These are phyloP conservation scores for Chaetomiaceae sp. DNA, from an alignment of 2,329 filamentous ascomycete species.

Conservation along the genomic window DNA sequence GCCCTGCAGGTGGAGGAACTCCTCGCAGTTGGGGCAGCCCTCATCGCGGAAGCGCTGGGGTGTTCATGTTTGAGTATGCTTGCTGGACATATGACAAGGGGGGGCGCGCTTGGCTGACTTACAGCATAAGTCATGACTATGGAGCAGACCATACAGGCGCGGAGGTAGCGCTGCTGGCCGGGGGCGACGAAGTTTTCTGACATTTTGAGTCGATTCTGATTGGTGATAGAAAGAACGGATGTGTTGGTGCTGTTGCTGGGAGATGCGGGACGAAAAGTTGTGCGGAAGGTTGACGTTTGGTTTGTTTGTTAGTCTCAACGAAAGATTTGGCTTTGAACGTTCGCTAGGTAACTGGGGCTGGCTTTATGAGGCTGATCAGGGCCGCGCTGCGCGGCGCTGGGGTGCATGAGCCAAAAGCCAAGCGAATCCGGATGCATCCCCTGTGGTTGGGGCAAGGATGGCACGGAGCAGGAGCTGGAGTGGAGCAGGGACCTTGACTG, in stretches of 20 bases:
- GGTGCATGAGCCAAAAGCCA: neutral
- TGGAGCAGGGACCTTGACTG: neutral
- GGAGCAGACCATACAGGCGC: slow-evolving; percentile 98
- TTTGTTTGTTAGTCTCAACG: neutral
- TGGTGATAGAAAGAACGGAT: neutral
- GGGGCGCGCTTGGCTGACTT: slow-evolving; percentile 30
- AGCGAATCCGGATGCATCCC: neutral
- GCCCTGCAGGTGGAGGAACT: slow-evolving; percentile 77
- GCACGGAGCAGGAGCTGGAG: slow-evolving; percentile 16
- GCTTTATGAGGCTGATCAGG: neutral
- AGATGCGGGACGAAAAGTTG: too few relatives aligned
- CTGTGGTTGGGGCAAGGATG: slow-evolving; percentile 11
- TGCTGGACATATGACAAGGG: neutral
- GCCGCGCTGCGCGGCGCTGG: too few relatives aligned
- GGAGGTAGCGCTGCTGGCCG: slow-evolving; percentile 76
- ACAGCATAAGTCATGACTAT: slow-evolving; percentile 81
- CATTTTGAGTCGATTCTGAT: slow-evolving; percentile 32
- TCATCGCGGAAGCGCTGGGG: slow-evolving; percentile 73
- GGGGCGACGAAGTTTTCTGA: slow-evolving; percentile 64
- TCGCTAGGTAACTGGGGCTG: neutral
- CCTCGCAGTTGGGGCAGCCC: slow-evolving; percentile 96
- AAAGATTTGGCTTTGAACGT: neutral
- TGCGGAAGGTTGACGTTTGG: neutral
- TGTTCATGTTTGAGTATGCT: neutral
- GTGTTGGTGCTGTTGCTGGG: too few relatives aligned